phyloP scores from a whole-genome alignment of 2,329 filamentous ascomycete species.

The Exophiala aquamarina region DNA sequence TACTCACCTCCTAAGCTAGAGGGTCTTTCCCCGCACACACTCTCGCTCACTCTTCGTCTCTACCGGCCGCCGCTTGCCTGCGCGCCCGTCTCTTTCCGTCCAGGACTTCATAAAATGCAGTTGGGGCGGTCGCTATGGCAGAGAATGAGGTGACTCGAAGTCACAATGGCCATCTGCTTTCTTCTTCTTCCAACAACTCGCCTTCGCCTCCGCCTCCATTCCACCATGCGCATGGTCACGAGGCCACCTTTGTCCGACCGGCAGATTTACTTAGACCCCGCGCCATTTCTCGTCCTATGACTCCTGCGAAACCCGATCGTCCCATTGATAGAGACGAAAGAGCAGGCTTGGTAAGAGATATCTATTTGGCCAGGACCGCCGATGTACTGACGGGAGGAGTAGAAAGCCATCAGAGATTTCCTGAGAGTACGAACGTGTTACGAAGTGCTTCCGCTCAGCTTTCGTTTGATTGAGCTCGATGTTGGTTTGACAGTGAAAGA shows the following conservation, averaged over 20 bases:
- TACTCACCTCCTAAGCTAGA: no score
- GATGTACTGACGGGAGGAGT: conserved; percentile 22
- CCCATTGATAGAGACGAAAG: conserved; percentile 51
- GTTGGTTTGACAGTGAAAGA: conserved; percentile 95
- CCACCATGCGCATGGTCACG: conserved; percentile 36
- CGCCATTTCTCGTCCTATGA: conserved; percentile 41
- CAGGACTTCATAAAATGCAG: conserved; percentile 11
- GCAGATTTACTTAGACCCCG: conserved; percentile 47
- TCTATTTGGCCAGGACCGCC: no score
- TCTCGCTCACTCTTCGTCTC: no score
- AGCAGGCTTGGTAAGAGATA: conserved; percentile 46
- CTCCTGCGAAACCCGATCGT: conserved; percentile 42
- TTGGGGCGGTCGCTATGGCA: conserved; percentile 19
- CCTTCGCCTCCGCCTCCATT: conserved; percentile 16
- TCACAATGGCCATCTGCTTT: conserved; percentile 2
- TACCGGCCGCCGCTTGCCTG: no score
- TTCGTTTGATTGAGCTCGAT: conserved; percentile 93
- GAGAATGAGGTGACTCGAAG: conserved; percentile 23
- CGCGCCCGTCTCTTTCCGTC: no score
- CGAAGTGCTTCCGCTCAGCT: conserved; percentile 94
- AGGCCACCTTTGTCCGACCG: conserved; percentile 48
- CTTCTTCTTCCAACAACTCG: background rate
- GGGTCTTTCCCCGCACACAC: no score
- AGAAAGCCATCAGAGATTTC: conserved; percentile 93
- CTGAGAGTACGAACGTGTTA: conserved; percentile 95